Conservation (phyloP, 208 protist genomes). For the Leishmania aethiopica region DNA sequence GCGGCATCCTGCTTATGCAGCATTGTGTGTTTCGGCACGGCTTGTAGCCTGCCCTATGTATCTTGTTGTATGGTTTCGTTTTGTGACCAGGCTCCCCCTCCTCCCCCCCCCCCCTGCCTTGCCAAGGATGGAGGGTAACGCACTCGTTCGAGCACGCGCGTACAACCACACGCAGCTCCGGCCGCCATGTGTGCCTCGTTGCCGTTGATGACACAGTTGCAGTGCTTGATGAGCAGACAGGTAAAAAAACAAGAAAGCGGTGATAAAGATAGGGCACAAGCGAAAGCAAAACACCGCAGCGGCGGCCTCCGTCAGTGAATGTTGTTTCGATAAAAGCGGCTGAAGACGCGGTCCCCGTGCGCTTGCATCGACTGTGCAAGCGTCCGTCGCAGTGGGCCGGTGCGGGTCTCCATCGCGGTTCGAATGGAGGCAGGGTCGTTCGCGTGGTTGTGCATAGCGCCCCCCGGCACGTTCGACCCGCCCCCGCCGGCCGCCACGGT, state of each 20-base stretch:
- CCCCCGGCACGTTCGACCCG: conserved; percentile 66
- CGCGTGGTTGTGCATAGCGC: conserved; percentile 65
- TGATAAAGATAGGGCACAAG: neutral
- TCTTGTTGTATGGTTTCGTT: neutral
- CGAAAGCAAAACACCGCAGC: neutral
- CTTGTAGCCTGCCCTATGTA: neutral
- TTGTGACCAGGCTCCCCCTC: neutral
- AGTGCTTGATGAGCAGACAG: neutral
- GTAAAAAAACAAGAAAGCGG: neutral
- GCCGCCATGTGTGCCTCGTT: neutral
- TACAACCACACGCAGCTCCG: neutral
- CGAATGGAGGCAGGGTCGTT: conserved; percentile 42
- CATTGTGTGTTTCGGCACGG: neutral
- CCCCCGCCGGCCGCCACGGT: conserved; percentile 72
- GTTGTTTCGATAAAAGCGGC: conserved; percentile 88
- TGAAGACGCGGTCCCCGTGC: conserved; percentile 83
- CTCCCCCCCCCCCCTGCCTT: neutral
- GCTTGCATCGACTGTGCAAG: conserved; percentile 71
- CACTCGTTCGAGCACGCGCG: neutral
- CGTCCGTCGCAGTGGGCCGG: conserved; percentile 56
- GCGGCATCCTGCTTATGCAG: neutral
- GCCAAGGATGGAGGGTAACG: neutral
- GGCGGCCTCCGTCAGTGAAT: conserved; percentile 42
- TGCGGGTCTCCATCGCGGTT: conserved; percentile 76
- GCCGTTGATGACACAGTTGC: neutral